Conservation (phyloP, 75 land plant species). For the Picea glauca region DNA sequence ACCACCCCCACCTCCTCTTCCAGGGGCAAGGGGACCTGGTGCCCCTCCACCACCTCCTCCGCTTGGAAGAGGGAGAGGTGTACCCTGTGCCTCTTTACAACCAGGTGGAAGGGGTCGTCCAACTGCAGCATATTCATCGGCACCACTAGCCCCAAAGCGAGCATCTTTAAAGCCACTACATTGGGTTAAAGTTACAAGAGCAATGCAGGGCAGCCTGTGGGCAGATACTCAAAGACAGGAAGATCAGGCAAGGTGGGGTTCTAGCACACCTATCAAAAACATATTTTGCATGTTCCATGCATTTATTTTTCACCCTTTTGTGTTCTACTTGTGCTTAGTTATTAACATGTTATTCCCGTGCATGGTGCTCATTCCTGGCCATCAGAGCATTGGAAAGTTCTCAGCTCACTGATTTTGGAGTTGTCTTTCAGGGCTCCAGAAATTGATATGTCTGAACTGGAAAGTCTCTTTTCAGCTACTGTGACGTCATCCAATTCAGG, state of each 20-base stretch:
- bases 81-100: slow-evolving; percentile 25
- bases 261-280: background rate
- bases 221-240: slow-evolving; percentile 89
- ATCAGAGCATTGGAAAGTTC: background rate
- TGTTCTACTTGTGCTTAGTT: background rate
- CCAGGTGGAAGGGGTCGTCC: slow-evolving; percentile 45
- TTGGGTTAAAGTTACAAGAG: slow-evolving; percentile 98
- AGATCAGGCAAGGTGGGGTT: slow-evolving; percentile 58
- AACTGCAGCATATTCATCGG: slow-evolving; percentile 19
- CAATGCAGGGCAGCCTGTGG: slow-evolving; percentile 99
- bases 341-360: no score
- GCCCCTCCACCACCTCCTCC: slow-evolving; percentile 66
- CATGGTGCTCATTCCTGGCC: no score
- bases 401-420: background rate
- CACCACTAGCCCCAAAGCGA: slow-evolving; percentile 53
- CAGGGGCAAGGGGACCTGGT: slow-evolving; percentile 23
- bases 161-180: slow-evolving; percentile 87
- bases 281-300: background rate
- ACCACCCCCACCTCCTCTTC: slow-evolving; percentile 34
- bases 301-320: background rate
- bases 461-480: slow-evolving; percentile 82
- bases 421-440: slow-evolving; percentile 74
- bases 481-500: slow-evolving; percentile 33
- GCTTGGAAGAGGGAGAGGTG: slow-evolving; percentile 38
- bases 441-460: slow-evolving; percentile 89